Evolutionary conservation across 1,139 yeast genomes (phyloP), one percentile per base, ranked within the genome.

Genomic region (Blastobotrys persicus): DNA sequence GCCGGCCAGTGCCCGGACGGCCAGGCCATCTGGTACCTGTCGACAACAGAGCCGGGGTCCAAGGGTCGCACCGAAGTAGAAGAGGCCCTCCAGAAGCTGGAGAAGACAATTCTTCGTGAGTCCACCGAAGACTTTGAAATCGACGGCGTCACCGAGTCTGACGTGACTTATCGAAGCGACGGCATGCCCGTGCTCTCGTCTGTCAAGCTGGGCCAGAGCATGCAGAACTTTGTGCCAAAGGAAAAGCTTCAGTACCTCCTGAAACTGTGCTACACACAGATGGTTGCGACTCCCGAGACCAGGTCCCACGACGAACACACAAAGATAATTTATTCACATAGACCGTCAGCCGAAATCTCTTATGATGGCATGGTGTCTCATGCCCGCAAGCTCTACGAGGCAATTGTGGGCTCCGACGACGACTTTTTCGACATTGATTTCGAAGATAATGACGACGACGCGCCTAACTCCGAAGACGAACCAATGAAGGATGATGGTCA

Each of bases 351-450:
- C 11, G 98, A 91, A 62, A 78, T 91, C 40, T 84, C 95, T 44
- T 91, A 89, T 66, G 98, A 91, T 65, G 98, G 96, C 26, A 79
- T 86, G 9, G 80, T 91, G 20, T 80, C 89, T 5, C 92, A 88
- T 54, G 89, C 91, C n/a, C 83, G 82, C 61, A 72, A 79, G 19
- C 66, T 91, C 40, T 92, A 87, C 65, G 82, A 80, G 52, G 75
- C 78, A 53, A 80, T 91, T 55, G 94, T 94, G 3, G 98, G 98
- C 2, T 79, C 95, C 3, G 95, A 87, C 63, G 98, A 91, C 59
- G 98, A 91, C 67, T 91, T 91, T 69, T 91, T 91, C 62, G 96
- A 88, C 67, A 88, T 91, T 32, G 98, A 91, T 68, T 91, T 91
- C 64, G 98, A 91, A 68, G 98, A 91, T 65, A 96, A 89, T 17